Evolutionary conservation across 495 filamentous ascomycete species (phyloP).

Genomic region (Aspergillus mulundensis): DNA sequence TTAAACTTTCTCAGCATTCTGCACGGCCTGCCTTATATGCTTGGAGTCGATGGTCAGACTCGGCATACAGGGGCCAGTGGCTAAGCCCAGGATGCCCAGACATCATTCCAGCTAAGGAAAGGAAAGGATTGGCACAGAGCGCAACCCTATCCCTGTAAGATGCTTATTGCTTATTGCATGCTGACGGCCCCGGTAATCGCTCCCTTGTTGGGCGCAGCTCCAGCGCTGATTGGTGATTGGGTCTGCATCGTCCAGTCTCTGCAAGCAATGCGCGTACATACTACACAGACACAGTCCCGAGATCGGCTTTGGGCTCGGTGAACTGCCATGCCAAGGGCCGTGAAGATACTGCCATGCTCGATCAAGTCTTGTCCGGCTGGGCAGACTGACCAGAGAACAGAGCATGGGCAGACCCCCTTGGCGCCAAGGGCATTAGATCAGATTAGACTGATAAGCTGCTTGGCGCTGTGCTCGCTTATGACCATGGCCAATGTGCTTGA

Average conservation of each 20-base stretch:
- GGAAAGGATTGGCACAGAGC: background rate
- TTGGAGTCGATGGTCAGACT: background rate
- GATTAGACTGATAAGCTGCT: slow-evolving; percentile 2
- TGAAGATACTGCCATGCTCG: background rate
- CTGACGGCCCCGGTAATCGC: background rate
- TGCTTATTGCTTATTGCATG: background rate
- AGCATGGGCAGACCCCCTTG: background rate
- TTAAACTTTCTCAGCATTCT: background rate
- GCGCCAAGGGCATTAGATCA: background rate
- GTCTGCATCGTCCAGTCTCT: background rate
- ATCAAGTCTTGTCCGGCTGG: background rate
- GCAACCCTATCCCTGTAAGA: background rate
- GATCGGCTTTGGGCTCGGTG: too few species aligned
- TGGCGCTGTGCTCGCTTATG: background rate
- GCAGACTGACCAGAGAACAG: background rate
- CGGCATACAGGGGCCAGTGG: background rate
- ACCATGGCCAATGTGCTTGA: background rate
- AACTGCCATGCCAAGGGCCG: background rate
- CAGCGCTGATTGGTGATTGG: background rate
- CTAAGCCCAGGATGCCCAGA: background rate
- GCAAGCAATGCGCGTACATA: too few species aligned
- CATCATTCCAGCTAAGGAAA: background rate
- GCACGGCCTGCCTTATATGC: slow-evolving; percentile 2
- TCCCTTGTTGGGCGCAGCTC: background rate
- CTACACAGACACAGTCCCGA: too few species aligned